Conservation (phyloP, 768 basidiomycete species). For the Mycena galericulata region DNA sequence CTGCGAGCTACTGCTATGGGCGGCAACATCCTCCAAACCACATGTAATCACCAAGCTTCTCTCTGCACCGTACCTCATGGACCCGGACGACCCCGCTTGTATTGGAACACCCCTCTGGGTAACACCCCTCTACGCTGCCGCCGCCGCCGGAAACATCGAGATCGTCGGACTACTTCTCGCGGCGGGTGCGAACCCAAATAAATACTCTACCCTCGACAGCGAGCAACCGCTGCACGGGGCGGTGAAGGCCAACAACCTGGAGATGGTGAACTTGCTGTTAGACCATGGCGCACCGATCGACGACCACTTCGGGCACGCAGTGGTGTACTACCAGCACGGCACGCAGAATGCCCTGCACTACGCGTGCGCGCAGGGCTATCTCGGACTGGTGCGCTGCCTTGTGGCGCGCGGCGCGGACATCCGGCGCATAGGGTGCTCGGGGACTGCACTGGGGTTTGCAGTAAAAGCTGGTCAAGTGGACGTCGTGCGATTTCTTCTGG, state of each 20-base stretch:
- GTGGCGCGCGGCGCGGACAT: background rate
- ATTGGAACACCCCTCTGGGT: no score
- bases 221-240: conserved; percentile 3
- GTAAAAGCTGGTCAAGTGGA: background rate
- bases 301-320: background rate
- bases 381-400: background rate
- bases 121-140: conserved; percentile 7
- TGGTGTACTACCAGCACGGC: no score
- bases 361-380: background rate
- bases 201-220: background rate
- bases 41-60: conserved; percentile 12
- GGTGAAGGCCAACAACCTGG: background rate
- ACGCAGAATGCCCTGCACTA: conserved; percentile 2
- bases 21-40: conserved; percentile 3
- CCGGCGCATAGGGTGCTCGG: no score
- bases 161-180: conserved; percentile 1
- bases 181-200: conserved; percentile 9
- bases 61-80: conserved; percentile 1
- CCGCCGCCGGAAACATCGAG: background rate
- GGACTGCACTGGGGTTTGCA: no score
- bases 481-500: background rate
- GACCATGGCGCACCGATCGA: conserved; percentile 11
- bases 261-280: conserved; percentile 10
- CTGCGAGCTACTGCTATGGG: background rate
- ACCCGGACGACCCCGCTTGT: background rate